Evolutionary conservation across 1,139 yeast species (phyloP), one percentile per base, ranked within the genome.

Genomic region (Candida tetrigidarum): DNA sequence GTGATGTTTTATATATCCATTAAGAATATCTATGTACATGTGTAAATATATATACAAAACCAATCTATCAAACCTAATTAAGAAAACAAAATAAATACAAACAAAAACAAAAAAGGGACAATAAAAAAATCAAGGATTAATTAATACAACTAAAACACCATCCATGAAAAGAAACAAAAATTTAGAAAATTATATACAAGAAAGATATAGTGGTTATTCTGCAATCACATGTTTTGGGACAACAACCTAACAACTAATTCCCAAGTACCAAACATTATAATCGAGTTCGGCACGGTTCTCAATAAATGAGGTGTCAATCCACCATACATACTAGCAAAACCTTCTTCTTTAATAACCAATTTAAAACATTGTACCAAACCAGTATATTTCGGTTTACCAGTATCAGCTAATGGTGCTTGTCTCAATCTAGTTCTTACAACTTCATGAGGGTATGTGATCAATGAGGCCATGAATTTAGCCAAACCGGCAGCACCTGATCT

Each of bases 221-320:
- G n/a, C n/a, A n/a, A n/a, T n/a, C n/a, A n/a, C n/a, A n/a, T n/a
- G n/a, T n/a, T 29, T 56, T 51, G 63, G 22, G 90, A 82, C 42
- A 86, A 70, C 35, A 86, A 61, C 50, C 86, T 78, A 36, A 93
- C 91, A 41, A 95, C 89, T 39, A 95, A 67, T 61, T 95, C 99
- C 98, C 99, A 95, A 2, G 99, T 92, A 30, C 99, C 99, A 74
- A 95, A 95, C 98, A 95, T 93, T 53, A 95, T 92, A 62, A 95
- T 91, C 56, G 97, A 89, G 66, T 93, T 95, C 2, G 99, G 99
- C 40, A 95, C 99, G 0, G 99, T 95, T 66, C 99, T 81, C 68
- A 95, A 78, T 57, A 95, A 74, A 67, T 95, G 99, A 2, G 99
- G 98, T 1, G 99, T 93, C 60, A 95, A 75, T 1, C 99, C 99